Evolutionary conservation across 176 grass and related monocot genomes (phyloP), one percentile per base, ranked within the genome.

Genomic region (Carex littledalei): DNA sequence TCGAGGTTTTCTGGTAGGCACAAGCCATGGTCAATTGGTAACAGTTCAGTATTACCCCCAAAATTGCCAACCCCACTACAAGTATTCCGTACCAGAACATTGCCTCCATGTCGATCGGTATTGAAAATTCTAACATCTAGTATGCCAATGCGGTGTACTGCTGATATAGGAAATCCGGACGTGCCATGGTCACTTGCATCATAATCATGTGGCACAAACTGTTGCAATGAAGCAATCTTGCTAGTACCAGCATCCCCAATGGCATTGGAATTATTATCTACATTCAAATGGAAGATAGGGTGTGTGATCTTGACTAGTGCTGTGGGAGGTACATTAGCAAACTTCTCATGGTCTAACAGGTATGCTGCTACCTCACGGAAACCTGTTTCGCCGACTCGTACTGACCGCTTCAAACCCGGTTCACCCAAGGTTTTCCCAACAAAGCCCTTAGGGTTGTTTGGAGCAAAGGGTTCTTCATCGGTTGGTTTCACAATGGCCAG

Each of bases 301-400:
- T 96, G 94, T 17, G 91, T 93, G 14, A 96, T 96, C 91, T 93
- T 96, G 55, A 93, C 91, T 49, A 96, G 84, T 18, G 89, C 89
- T 11, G 94, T 96, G 0, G 94, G 84, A 31, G 94, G 94, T 68
- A 96, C 94, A 84, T 91, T 96, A 16, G 94, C 94, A 21, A 96
- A 93, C 3, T 90, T 90, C 0, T 93, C 94, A 87, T 96, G 87
- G 50, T 96, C 94, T 71, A 96, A n/a, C 64, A 96, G 89, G 86
- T 93, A 96, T 3, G 94, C 94, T 2, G 94, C 94, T 15, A 96
- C 94, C 89, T 96, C 94, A 76, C 94, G 90, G 61, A 93, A 96
- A 53, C 94, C 94, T 34, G 94, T 96, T 86, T 96, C 94, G 22
- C 94, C 94, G 14, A 96, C 91, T 11, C 94, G 84, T 37, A 96